Base-by-base conservation (phyloP, 192 early-diverging fungal species). In the Umbelopsis vinacea region DNA sequence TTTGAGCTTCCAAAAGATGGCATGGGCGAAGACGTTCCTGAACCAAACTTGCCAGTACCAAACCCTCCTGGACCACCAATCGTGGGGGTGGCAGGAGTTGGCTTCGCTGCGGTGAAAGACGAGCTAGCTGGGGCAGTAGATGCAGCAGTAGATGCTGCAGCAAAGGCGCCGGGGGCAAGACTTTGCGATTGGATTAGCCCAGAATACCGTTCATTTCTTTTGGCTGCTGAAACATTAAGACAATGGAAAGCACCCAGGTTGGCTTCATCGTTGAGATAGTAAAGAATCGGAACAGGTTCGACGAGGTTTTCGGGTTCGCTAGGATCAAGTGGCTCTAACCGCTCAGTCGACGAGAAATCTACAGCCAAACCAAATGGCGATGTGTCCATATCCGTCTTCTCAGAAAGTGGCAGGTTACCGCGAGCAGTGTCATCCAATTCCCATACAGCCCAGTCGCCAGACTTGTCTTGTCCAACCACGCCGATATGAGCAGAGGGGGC, bases 281-380 rank as follows among this genome's bases (percentile, higher is more conserved):
- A 92, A 23, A 95, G 35, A 15, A 94, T 85, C 1, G 95, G 95
- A 11, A 85, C 86, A 11, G 95, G 87, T 2, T 75, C 68, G 0
- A 90, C 78, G 7, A 70, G 57, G 6, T 71, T 81, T 10, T 79
- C 82, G 43, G 76, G 75, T 14, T 86, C 87, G 60, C 85, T 86
- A 19, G 87, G 82, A 15, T 84, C 81, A 6, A 84, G 50, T 0
- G 89, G 83, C 15, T 84, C 81, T 22, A 94, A 57, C 6, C 70
- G 70, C 10, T 84, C 84, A n/a, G 77, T 82, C 33, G 83, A 79
- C 23, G 92, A 88, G 66, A 90, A 88, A 81, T 97, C 95, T 47
- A 95, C 29, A 12, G 87, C 93, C 52, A 91, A 68, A 4, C 95
- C 95, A 0, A 95, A 54, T 6, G 91, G 86, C 38, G 77, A 81